phyloP scores from a whole-genome alignment of 2,329 filamentous ascomycete species.

The Aspergillus novoparasiticus region DNA sequence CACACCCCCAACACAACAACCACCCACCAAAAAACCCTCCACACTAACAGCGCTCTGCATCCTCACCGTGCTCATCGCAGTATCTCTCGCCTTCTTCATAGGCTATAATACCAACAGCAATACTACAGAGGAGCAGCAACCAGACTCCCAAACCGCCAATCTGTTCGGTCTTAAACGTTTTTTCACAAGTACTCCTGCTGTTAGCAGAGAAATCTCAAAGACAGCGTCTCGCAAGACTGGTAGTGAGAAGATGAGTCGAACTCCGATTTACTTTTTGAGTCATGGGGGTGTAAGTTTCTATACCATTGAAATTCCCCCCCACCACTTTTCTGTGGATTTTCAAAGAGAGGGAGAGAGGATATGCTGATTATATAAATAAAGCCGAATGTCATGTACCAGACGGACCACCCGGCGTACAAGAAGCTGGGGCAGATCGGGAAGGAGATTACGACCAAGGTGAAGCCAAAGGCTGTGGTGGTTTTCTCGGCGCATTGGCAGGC shows the following conservation, averaged over 20 bases:
- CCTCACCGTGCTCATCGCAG: slow-evolving; percentile 22
- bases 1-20: slow-evolving; percentile 5
- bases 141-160: slow-evolving; percentile 23
- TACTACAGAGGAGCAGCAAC: neutral
- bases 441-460: slow-evolving; percentile 71
- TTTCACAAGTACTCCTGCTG: slow-evolving; percentile 16
- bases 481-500: slow-evolving; percentile 80
- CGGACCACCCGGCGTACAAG: slow-evolving; percentile 66
- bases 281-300: slow-evolving; percentile 47
- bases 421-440: slow-evolving; percentile 66
- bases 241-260: slow-evolving; percentile 33
- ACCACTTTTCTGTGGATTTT: neutral
- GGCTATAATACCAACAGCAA: slow-evolving; percentile 13
- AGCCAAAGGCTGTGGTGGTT: slow-evolving; percentile 72
- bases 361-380: slow-evolving; percentile 14
- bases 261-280: slow-evolving; percentile 57
- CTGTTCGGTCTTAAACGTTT: slow-evolving; percentile 31
- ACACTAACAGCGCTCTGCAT: slow-evolving; percentile 21
- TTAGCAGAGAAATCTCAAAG: slow-evolving; percentile 3
- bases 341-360: neutral
- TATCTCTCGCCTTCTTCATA: slow-evolving; percentile 22
- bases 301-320: no score
- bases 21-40: slow-evolving; percentile 7
- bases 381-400: slow-evolving; percentile 70
- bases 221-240: neutral